Base-by-base conservation (phyloP, 495 filamentous ascomycete genomes). In the Pseudevernia furfuracea region DNA sequence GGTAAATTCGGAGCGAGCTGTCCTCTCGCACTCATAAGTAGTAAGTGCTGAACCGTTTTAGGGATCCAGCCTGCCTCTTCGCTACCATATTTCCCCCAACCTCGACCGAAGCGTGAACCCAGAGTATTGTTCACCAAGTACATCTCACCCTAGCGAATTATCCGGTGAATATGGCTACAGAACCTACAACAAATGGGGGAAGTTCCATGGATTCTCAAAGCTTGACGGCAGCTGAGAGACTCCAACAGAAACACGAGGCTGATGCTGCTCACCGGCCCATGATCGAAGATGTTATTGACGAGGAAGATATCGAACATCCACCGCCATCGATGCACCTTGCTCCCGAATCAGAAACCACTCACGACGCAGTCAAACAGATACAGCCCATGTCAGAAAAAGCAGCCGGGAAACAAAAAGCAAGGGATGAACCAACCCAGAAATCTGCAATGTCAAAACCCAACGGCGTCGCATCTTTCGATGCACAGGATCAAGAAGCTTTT, bases 401-500 rank as follows among this genome's bases (percentile, higher is more conserved):
- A 11, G 82, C 82, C 43, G 85, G 82, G 49, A 89, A 89, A 75
- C 85, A 85, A 68, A 85, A 80, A 71, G 76, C 74, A 64, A 71
- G 77, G 55, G 74, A 67, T 21, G 72, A 78, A 34, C 57, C 75
- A 48, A 55, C 71, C 43, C 59, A 59, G 36, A 58, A 68, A 21
- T 72, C 70, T 38, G 70, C 72, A 23, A 76, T 79, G 67, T 62
- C 80, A 41, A 80, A 78, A 55, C 65, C 75, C 12, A 78, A 78
- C 61, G 78, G 81, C 56, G 65, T 77, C 15, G 72, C 76, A 52
- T 72, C 73, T 32, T 77, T 96, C 55, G 89, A 97, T 74, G 88
- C 90, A 11, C 80, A 87, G 67, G 96, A 92, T 6, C 89, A 92
- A 71, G 93, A 96, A 74, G 77, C 87, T 48, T 98, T 98, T 78